These are phyloP conservation scores for Salvia splendens DNA, from an alignment of 257 asterid species.

Conservation along the genomic window DNA sequence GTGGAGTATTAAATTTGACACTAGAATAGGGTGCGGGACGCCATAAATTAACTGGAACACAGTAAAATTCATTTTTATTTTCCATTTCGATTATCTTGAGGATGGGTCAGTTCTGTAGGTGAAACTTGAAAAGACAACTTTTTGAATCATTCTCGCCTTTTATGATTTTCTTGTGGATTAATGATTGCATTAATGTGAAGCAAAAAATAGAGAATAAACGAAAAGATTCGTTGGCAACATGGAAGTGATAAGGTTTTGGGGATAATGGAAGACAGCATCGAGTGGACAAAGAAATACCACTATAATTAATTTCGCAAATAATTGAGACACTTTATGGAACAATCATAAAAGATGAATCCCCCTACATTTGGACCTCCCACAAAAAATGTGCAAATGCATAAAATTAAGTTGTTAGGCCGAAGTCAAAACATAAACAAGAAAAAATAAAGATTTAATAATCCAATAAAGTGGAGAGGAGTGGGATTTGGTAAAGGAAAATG, in stretches of 20 bases:
- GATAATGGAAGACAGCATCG: conserved; percentile 43
- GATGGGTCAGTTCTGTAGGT: not conserved
- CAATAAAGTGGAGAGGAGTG: conserved; percentile 31
- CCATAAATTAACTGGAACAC: no score
- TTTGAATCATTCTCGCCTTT: not conserved
- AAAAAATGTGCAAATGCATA: conserved; percentile 9
- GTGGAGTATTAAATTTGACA: no score
- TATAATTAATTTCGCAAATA: conserved; percentile 34
- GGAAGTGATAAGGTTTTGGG: conserved; percentile 34
- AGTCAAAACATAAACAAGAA: conserved; percentile 28
- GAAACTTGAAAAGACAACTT: not conserved
- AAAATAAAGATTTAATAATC: not conserved
- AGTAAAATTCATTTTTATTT: no score
- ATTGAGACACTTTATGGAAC: conserved; percentile 35
- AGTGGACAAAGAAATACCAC: conserved; percentile 30
- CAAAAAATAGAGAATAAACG: conserved; percentile 21
- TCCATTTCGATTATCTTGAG: not conserved
- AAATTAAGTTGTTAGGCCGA: conserved; percentile 17
- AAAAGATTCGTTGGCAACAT: conserved; percentile 1
- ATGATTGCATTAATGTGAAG: conserved; percentile 21
- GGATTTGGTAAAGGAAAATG: no score
- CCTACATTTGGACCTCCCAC: conserved; percentile 37
- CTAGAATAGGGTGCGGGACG: no score
- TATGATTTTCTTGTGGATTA: not conserved
- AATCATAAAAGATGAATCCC: conserved; percentile 39